Evolutionary conservation across 352 stramenopile genomes (phyloP), one percentile per base, ranked within the genome.

Genomic region (Lagenidium sp.): DNA sequence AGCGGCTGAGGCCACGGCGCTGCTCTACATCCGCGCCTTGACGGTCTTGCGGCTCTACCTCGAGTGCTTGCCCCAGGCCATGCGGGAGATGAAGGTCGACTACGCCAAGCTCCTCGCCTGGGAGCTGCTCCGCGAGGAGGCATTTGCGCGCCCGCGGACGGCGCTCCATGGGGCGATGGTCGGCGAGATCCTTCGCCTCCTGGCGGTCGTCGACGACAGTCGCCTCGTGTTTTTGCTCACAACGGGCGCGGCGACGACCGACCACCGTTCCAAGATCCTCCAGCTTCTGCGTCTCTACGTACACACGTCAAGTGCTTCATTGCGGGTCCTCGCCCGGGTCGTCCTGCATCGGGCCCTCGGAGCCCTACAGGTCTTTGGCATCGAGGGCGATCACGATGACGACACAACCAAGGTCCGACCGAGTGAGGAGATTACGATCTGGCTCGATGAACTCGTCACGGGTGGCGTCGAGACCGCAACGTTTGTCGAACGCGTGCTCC

Each of bases 71-170:
- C 77, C 79, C 1, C 62, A 82, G 11, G 48, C 65, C 2, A 94
- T 89, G 76, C 63, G 63, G 23, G 82, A 94, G 24, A 65, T 85
- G 8, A 94, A 94, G 52, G 63, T 85, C 28, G 82, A 94, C 53
- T 79, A 91, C 19, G 81, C 82, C 10, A 94, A 94, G 60, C 62
- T 85, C n/a, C 49, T 91, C 2, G 52, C 54, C 0, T 89, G 71
- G 69, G 52, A 60, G 13, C 68, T 68, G 26, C 56, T 90, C 12
- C n/a, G n/a, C n/a, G n/a, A n/a, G n/a, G n/a, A n/a, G n/a, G n/a
- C n/a, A n/a, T 55, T 80, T 18, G 23, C 16, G 20, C n/a, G 28
- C 15, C 8, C 28, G 28, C 28, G 15, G 28, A 32, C 28, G 15
- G 8, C 28, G 28, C 28, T 32, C 8, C 28, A 32, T 18, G 32